Evolutionary conservation across 2,329 filamentous ascomycete genomes (phyloP).

Genomic region (Camptophora hylomeconis): DNA sequence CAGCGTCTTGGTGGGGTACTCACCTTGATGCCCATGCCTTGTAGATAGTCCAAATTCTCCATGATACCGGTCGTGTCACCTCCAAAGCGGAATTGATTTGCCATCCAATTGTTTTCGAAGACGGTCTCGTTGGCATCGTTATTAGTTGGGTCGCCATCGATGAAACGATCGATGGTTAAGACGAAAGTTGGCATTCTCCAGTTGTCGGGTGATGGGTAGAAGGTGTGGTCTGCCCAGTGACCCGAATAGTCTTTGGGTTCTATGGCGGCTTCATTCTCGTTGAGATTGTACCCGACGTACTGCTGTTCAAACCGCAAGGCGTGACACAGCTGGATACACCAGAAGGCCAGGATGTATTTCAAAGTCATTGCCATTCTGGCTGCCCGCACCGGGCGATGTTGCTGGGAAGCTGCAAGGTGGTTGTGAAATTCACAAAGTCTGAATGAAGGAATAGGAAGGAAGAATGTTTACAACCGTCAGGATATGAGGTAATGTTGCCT

Average conservation of each 20-base stretch:
- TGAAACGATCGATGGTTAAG: conserved; percentile 39
- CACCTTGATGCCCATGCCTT: conserved; percentile 39
- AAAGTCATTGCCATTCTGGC: too few relatives aligned
- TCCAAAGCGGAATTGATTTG: conserved; percentile 39
- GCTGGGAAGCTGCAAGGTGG: too few relatives aligned
- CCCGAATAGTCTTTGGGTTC: conserved; percentile 37
- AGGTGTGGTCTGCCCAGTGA: conserved; percentile 30
- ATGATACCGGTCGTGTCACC: conserved; percentile 37
- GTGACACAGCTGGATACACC: too few relatives aligned
- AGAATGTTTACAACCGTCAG: too few relatives aligned
- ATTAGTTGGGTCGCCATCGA: conserved; percentile 40
- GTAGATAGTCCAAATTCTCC: conserved; percentile 39
- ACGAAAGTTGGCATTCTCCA: conserved; percentile 45
- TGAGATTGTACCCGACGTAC: conserved; percentile 37
- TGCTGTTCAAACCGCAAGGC: conserved; percentile 10
- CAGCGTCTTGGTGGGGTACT: too few relatives aligned
- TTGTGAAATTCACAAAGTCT: too few relatives aligned
- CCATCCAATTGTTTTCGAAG: conserved; percentile 38
- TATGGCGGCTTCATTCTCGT: conserved; percentile 34
- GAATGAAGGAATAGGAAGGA: too few relatives aligned
- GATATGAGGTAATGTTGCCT: too few relatives aligned
- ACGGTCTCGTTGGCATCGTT: conserved; percentile 39
- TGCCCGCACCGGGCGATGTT: too few relatives aligned
- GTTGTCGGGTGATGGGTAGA: conserved; percentile 32
- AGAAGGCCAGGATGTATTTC: too few relatives aligned